A percentile compares a stretch with the other conserved stretches of the same genome.
These are phyloP conservation scores for Cicer chorassanicum DNA, from an alignment of 306 rosid genomes.

Conservation along the genomic window DNA sequence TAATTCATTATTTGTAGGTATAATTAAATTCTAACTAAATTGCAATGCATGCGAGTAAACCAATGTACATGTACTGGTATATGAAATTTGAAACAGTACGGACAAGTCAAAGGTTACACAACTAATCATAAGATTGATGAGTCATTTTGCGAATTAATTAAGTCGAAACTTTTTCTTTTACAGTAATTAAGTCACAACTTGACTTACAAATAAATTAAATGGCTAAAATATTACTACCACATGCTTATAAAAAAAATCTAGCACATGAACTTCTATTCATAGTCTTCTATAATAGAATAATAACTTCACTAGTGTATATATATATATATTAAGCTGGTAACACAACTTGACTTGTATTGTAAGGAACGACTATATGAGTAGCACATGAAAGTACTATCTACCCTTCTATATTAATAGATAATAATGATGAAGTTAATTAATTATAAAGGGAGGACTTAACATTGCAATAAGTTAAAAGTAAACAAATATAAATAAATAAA, in stretches of 20 bases:
- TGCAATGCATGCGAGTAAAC: neutral
- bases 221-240: neutral
- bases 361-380: too few species aligned
- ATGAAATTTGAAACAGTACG: neutral
- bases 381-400: too few species aligned
- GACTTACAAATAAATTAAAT: neutral
- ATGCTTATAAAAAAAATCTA: neutral
- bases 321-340: too few species aligned
- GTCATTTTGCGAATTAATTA: neutral
- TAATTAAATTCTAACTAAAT: too few species aligned
- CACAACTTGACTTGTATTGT: too few species aligned
- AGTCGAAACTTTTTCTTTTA: conserved; percentile 6
- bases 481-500: too few species aligned
- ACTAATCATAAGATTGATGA: neutral
- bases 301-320: neutral
- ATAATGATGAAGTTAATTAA: too few species aligned
- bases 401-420: too few species aligned
- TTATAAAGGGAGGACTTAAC: too few species aligned
- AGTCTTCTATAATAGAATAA: neutral
- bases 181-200: conserved; percentile 18
- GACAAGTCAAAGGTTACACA: neutral
- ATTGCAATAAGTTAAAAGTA: too few species aligned
- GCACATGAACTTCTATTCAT: neutral
- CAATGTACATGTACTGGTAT: neutral
- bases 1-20: too few species aligned